These are phyloP conservation scores for Paramecium biaurelia DNA, from an alignment of 73 alveolate genomes.

Conservation along the genomic window DNA sequence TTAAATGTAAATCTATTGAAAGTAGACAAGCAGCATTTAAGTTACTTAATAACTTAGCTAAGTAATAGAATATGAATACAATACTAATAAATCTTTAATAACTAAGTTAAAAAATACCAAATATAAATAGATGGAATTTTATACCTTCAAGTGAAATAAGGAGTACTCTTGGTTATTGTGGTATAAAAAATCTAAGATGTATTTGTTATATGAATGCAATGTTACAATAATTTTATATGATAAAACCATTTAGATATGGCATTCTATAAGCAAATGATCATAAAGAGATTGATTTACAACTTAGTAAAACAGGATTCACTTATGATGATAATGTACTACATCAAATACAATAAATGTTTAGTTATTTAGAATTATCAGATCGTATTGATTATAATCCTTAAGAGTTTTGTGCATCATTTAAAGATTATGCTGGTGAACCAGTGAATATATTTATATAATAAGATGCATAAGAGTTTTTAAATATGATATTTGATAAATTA, in stretches of 20 bases:
- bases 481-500: constrained; percentile 92
- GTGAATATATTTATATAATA: constrained; percentile 89
- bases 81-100: neutral
- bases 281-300: constrained; percentile 58
- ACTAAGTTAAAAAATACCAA: constrained; percentile 64
- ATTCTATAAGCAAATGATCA: constrained; percentile 87
- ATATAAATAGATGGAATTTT: constrained; percentile 78
- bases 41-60: neutral
- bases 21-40: constrained; percentile 67
- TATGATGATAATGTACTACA: constrained; percentile 95
- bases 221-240: constrained; percentile 95
- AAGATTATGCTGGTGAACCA: constrained; percentile 96
- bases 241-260: constrained; percentile 91
- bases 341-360: constrained; percentile 92
- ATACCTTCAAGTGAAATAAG: constrained; percentile 78
- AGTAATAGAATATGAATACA: neutral
- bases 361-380: constrained; percentile 90
- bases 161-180: constrained; percentile 69
- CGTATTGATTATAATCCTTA: constrained; percentile 91
- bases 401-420: constrained; percentile 90
- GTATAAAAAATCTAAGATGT: constrained; percentile 88
- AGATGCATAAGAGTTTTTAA: constrained; percentile 97
- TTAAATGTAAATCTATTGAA: constrained; percentile 59
- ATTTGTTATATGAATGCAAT: constrained; percentile 97
- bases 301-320: constrained; percentile 61